phyloP scores from a whole-genome alignment of 1,139 yeast genomes.

The Candida sp. region DNA sequence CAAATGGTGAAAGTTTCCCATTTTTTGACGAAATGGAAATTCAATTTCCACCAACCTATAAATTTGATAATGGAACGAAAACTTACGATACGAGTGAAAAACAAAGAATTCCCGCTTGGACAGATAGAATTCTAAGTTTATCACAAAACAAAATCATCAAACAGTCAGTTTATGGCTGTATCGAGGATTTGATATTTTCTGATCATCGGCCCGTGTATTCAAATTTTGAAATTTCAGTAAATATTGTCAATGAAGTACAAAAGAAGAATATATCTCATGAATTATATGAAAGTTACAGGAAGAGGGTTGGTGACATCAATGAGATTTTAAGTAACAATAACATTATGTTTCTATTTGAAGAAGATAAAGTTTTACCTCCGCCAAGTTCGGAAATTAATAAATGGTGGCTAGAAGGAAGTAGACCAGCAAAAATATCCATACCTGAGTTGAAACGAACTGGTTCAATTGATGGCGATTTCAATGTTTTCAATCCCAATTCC shows the following conservation, averaged over 20 bases:
- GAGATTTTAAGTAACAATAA: constrained; percentile 26
- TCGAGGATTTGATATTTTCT: constrained; percentile 63
- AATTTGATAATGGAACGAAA: constrained; percentile 80
- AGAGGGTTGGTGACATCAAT: constrained; percentile 40
- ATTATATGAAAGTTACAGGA: constrained; percentile 55
- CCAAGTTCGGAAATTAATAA: constrained; percentile 80
- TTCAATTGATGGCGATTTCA: constrained; percentile 26
- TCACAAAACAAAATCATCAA: constrained; percentile 53
- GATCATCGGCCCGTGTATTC: constrained; percentile 96
- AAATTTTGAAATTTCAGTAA: constrained; percentile 62
- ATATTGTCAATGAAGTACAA: constrained; percentile 63
- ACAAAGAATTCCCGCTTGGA: constrained; percentile 96
- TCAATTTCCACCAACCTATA: constrained; percentile 85
- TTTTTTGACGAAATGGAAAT: constrained; percentile 77
- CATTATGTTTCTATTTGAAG: constrained; percentile 15
- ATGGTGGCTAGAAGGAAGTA: constrained; percentile 92
- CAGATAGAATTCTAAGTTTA: constrained; percentile 64
- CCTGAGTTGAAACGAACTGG: constrained; percentile 33
- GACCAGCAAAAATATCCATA: constrained; percentile 64
- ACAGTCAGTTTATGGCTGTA: constrained; percentile 65
- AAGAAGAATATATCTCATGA: constrained; percentile 56
- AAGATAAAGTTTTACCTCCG: constrained; percentile 59
- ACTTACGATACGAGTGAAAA: constrained; percentile 85
- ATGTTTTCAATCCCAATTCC: constrained; percentile 61
- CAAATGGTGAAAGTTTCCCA: constrained; percentile 60